Evolutionary conservation across 2,329 filamentous ascomycete species (phyloP).

Genomic region (Penicillium carneum): DNA sequence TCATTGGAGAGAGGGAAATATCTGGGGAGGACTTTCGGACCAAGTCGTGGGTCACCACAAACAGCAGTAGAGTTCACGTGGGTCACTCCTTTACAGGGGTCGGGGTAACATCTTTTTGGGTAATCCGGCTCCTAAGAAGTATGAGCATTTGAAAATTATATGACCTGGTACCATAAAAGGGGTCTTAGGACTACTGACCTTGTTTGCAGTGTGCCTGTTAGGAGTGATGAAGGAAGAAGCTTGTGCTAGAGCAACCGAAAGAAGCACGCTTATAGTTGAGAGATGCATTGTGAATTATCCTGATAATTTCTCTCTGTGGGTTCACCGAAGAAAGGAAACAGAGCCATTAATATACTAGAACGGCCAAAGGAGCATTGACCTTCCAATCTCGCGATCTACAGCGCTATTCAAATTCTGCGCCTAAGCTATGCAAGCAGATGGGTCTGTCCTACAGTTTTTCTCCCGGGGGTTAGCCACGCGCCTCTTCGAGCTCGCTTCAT

Average conservation of each 20-base stretch:
- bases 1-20: constrained; percentile 29
- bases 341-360: neutral
- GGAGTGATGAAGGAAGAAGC: constrained; percentile 3
- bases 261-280: constrained; percentile 1
- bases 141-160: neutral
- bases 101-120: constrained; percentile 21
- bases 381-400: constrained; percentile 2
- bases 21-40: constrained; percentile 26
- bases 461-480: constrained; percentile 40
- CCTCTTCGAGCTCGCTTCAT: constrained; percentile 40
- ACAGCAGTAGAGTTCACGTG: constrained; percentile 23
- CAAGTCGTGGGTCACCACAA: constrained; percentile 32
- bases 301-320: no score
- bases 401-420: neutral
- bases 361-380: neutral
- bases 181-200: neutral
- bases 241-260: constrained; percentile 8
- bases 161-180: neutral
- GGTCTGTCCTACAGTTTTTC: constrained; percentile 30
- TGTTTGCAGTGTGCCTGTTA: neutral
- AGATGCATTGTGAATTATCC: constrained; percentile 8
- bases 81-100: constrained; percentile 23
- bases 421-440: neutral
- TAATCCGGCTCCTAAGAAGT: constrained; percentile 17
- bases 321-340: neutral